These are phyloP conservation scores for Cyclocybe aegerita DNA, from an alignment of 768 basidiomycete species.

Conservation along the genomic window DNA sequence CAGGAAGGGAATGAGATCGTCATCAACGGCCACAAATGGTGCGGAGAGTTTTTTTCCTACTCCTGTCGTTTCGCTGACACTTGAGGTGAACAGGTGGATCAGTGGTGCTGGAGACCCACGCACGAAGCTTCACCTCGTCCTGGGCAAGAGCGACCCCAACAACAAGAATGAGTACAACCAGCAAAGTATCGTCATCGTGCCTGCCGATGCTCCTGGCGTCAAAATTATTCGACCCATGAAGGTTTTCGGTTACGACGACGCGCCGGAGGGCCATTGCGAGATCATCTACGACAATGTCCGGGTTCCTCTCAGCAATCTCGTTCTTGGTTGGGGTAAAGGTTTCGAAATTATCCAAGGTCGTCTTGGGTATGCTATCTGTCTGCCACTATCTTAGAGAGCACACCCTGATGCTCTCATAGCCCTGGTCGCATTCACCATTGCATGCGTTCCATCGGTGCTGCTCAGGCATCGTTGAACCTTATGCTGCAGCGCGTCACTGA, in stretches of 20 bases:
- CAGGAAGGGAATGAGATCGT: slow-evolving; percentile 86
- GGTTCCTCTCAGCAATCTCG: slow-evolving; percentile 78
- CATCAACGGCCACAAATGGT: slow-evolving; percentile 98
- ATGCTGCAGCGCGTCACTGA: slow-evolving; percentile 95
- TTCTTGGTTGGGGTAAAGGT: slow-evolving; percentile 92
- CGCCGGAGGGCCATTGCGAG: slow-evolving; percentile 96
- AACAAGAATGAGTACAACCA: slow-evolving; percentile 77
- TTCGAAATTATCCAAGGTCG: slow-evolving; percentile 99
- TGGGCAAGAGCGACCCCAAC: slow-evolving; percentile 90
- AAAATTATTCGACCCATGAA: slow-evolving; percentile 90
- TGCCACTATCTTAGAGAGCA: neutral
- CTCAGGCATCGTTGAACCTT: slow-evolving; percentile 79
- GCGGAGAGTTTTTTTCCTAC: slow-evolving; percentile 2
- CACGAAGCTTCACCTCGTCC: slow-evolving; percentile 85
- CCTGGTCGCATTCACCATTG: slow-evolving; percentile 97
- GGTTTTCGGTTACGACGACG: slow-evolving; percentile 93
- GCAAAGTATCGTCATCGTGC: slow-evolving; percentile 96
- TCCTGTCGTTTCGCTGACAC: neutral
- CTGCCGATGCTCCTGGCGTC: slow-evolving; percentile 82
- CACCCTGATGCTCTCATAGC: slow-evolving; percentile 33
- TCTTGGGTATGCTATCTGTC: slow-evolving; percentile 60
- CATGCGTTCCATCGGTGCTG: slow-evolving; percentile 95
- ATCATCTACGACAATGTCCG: slow-evolving; percentile 93
- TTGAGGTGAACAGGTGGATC: slow-evolving; percentile 72
- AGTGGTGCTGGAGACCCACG: slow-evolving; percentile 95